phyloP scores from a whole-genome alignment of 1,284 basidiomycete genomes.

The Rhodotorula sp. region DNA sequence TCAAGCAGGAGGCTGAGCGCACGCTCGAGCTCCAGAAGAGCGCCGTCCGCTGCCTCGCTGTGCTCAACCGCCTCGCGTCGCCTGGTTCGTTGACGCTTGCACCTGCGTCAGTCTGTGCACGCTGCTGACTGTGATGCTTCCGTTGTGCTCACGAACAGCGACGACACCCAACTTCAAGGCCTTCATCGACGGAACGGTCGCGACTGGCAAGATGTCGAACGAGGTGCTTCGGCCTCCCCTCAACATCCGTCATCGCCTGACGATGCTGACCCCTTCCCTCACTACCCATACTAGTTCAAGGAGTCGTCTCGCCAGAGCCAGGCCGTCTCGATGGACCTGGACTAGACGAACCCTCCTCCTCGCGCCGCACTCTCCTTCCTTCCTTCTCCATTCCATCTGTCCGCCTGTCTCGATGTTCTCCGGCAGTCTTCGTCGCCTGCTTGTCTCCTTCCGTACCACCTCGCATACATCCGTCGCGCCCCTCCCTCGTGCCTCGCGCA shows the following conservation, averaged over 20 bases:
- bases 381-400: neutral
- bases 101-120: too few species aligned
- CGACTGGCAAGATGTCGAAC: conserved; percentile 19
- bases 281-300: conserved; percentile 9
- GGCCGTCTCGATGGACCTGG: conserved; percentile 34
- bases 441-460: neutral
- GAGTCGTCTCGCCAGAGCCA: conserved; percentile 21
- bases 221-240: conserved; percentile 13
- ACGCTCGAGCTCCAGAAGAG: conserved; percentile 58
- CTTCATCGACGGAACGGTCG: conserved; percentile 21
- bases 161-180: conserved; percentile 30
- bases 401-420: neutral
- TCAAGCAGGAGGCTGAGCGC: conserved; percentile 95
- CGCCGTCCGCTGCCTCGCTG: conserved; percentile 46
- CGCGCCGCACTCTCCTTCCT: neutral
- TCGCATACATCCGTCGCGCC: too few species aligned
- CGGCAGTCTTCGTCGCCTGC: too few species aligned
- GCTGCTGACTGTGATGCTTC: neutral
- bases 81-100: conserved; percentile 1
- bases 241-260: neutral
- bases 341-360: conserved; percentile 5
- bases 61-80: conserved; percentile 24
- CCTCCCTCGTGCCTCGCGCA: too few species aligned
- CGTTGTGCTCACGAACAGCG: neutral
- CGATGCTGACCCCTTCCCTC: neutral